These are phyloP conservation scores for Gynandropsis gynandra DNA, from an alignment of 345 rosid species.

Conservation along the genomic window DNA sequence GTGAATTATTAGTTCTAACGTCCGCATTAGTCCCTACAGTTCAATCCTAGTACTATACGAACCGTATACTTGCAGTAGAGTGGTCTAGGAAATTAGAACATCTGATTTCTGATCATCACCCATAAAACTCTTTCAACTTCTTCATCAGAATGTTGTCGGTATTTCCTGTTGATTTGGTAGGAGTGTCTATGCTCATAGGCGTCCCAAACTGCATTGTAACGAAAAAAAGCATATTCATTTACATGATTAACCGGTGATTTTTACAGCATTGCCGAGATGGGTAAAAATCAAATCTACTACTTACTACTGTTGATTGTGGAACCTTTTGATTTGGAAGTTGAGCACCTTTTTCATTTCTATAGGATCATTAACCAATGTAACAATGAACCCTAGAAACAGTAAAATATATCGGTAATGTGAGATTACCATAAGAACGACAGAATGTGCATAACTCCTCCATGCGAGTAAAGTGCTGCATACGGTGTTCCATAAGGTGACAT, in stretches of 20 bases:
- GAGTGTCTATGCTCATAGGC: slow-evolving; percentile 43
- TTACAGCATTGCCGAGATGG: no score
- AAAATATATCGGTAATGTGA: no score
- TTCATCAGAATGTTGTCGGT: slow-evolving; percentile 60
- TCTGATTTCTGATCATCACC: no score
- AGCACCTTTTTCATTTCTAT: slow-evolving; percentile 37
- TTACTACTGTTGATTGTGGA: slow-evolving; percentile 37
- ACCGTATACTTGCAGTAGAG: no score
- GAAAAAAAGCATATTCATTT: no score
- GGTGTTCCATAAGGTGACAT: slow-evolving; percentile 77
- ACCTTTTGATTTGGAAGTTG: slow-evolving; percentile 42
- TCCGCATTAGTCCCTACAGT: no score
- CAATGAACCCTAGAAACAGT: no score
- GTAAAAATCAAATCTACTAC: slow-evolving; percentile 24
- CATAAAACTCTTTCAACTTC: slow-evolving; percentile 78
- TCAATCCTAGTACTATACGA: no score
- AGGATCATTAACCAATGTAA: background rate
- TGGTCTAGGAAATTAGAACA: no score
- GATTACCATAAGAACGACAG: slow-evolving; percentile 69
- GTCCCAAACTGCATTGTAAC: slow-evolving; percentile 47
- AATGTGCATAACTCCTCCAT: slow-evolving; percentile 90
- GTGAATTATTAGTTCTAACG: no score
- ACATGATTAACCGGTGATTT: no score
- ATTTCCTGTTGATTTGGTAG: slow-evolving; percentile 56
- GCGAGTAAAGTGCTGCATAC: slow-evolving; percentile 70